These are phyloP conservation scores for Rhodotorula babjevae DNA, from an alignment of 768 basidiomycete species.

Conservation along the genomic window DNA sequence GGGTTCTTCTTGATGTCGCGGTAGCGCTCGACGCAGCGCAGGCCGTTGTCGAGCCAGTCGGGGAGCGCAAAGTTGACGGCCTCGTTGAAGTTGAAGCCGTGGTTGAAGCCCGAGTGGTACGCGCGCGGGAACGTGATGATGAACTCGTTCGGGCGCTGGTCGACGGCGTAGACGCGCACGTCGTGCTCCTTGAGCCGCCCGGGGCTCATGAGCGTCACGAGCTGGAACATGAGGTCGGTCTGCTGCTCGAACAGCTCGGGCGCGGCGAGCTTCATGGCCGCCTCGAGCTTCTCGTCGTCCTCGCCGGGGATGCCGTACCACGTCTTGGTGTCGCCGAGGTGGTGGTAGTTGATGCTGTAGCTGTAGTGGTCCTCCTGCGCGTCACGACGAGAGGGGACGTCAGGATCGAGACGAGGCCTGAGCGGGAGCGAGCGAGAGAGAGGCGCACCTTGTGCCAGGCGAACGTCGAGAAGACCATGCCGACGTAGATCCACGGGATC, in stretches of 20 bases:
- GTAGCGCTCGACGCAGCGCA: slow-evolving; percentile 84
- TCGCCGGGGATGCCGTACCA: slow-evolving; percentile 99
- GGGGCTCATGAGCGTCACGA: slow-evolving; percentile 96
- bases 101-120: slow-evolving; percentile 68
- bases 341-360: slow-evolving; percentile 51
- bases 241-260: slow-evolving; percentile 98
- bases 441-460: slow-evolving; percentile 99
- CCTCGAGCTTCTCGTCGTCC: slow-evolving; percentile 92
- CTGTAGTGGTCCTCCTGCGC: slow-evolving; percentile 7
- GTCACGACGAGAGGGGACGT: too few species aligned
- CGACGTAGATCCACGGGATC: slow-evolving; percentile 78
- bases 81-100: slow-evolving; percentile 98
- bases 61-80: slow-evolving; percentile 97
- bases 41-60: slow-evolving; percentile 84
- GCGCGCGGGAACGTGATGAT: slow-evolving; percentile 97
- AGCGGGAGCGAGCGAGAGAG: slow-evolving; percentile 44
- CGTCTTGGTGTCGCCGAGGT: slow-evolving; percentile 99
- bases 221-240: slow-evolving; percentile 91
- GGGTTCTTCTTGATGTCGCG: slow-evolving; percentile 85
- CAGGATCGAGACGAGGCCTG: not conserved
- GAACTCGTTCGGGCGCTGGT: slow-evolving; percentile 95
- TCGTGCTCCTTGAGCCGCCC: slow-evolving; percentile 76
- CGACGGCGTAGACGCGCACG: slow-evolving; percentile 86
- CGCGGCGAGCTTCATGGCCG: slow-evolving; percentile 87
- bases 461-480: slow-evolving; percentile 98